Conservation (phyloP, 2,329 filamentous ascomycete species). For the Sporothrix dimorphospora region DNA sequence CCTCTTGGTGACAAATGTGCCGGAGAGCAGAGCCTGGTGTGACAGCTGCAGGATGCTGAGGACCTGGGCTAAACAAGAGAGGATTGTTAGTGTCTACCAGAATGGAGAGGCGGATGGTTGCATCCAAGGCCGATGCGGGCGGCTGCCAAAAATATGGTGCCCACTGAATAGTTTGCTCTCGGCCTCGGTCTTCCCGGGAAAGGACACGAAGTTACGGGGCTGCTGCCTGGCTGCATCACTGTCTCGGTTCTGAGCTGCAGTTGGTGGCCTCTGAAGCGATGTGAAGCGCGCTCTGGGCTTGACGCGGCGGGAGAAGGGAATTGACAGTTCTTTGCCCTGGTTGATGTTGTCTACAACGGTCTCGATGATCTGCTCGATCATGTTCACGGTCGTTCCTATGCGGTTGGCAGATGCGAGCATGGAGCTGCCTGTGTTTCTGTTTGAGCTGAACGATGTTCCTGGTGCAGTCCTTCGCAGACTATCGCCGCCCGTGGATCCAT, state of each 20-base stretch:
- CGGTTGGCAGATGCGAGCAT: background rate
- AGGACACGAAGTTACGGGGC: slow-evolving; percentile 37
- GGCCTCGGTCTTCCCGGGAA: slow-evolving; percentile 52
- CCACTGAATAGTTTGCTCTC: slow-evolving; percentile 59
- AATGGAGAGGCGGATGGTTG: background rate
- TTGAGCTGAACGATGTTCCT: background rate
- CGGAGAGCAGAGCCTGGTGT: slow-evolving; percentile 61
- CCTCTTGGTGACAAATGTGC: slow-evolving; percentile 64
- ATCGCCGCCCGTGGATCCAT: background rate
- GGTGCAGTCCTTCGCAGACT: background rate
- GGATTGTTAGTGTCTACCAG: background rate
- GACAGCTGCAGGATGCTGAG: slow-evolving; percentile 62
- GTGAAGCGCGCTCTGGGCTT: background rate
- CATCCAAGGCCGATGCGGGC: background rate
- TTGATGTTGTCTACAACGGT: slow-evolving; percentile 53
- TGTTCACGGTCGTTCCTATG: slow-evolving; percentile 47
- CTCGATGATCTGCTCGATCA: slow-evolving; percentile 60
- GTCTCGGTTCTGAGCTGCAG: background rate
- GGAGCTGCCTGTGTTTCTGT: background rate
- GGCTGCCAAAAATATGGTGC: slow-evolving; percentile 29
- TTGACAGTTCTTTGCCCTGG: slow-evolving; percentile 47
- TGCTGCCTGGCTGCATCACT: background rate
- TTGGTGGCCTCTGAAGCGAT: background rate
- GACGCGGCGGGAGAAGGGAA: slow-evolving; percentile 49
- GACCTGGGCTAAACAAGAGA: slow-evolving; percentile 55